These are phyloP conservation scores for Cicer cuneatum DNA, from an alignment of 306 rosid genomes.

Conservation along the genomic window DNA sequence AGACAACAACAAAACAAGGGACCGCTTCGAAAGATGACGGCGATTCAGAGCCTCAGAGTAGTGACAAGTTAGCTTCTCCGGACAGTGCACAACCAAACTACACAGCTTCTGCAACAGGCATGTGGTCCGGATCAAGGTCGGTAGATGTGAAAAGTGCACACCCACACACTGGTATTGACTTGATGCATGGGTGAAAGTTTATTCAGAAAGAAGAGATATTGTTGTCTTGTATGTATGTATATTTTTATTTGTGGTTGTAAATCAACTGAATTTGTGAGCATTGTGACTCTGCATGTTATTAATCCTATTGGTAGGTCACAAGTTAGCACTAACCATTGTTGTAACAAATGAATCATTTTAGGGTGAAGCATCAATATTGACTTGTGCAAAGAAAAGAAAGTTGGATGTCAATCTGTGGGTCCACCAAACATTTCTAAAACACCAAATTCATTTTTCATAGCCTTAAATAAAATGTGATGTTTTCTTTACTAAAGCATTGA, in stretches of 20 bases:
- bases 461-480: too few species aligned
- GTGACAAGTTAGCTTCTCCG: constrained; percentile 61
- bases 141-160: constrained; percentile 62
- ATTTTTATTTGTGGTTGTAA: constrained; percentile 69
- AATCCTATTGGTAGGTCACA: constrained; percentile 42
- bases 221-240: constrained; percentile 70
- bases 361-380: constrained; percentile 43
- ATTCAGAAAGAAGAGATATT: constrained; percentile 61
- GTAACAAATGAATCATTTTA: constrained; percentile 53
- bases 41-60: constrained; percentile 58
- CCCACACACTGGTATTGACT: constrained; percentile 83
- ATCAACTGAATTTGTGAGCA: constrained; percentile 59
- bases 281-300: constrained; percentile 53
- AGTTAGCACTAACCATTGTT: constrained; percentile 34
- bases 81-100: constrained; percentile 63
- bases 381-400: constrained; percentile 6
- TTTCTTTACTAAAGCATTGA: too few species aligned
- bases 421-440: too few species aligned
- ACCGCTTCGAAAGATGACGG: constrained; percentile 50
- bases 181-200: constrained; percentile 77
- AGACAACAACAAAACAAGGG: constrained; percentile 57
- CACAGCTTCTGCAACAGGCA: constrained; percentile 53
- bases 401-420: not conserved
- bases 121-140: constrained; percentile 71
- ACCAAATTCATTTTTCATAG: too few species aligned